Base-by-base conservation (phyloP, 2,329 filamentous ascomycete genomes). In the Calonectria pseudoreteaudii region DNA sequence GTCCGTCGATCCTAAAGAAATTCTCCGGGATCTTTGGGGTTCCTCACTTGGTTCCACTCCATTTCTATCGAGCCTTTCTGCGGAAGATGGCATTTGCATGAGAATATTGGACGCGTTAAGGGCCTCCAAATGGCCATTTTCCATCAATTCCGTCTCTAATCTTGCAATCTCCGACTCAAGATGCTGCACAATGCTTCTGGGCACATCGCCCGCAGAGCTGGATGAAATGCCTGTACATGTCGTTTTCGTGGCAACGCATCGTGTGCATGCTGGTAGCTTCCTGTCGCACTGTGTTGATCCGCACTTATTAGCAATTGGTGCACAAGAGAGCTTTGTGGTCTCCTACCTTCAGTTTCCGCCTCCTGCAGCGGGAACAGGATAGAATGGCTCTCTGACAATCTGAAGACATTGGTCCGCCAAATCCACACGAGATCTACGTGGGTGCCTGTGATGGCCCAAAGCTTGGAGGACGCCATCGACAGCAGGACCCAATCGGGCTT, bases 311-410 rank as follows among this genome's bases (percentile, higher is more conserved):
- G 41, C 20, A 23, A 23, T 23, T 47, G 20, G 1, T 16, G 41
- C 41, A n/a, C 31, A 34, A 34, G 31, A 23, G 41, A 47, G 1
- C 9, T 8, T 23, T 47, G 8, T 10, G 20, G 8, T 47, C 20
- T 10, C 41, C 18, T 44, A 11, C 41, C 41, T 47, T 47, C 8
- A 47, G 41, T 23, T 47, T 47, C 20, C 41, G 41, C 41, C 41
- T 47, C 36, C 69, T 28, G 26, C 69, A 71, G 47, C 69, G 62
- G 18, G 69, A 66, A 36, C 69, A 71, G 20, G 69, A 71, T 10
- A 71, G 69, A 34, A 71, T 71, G 26, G 47, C 66, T n/a, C 69
- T 47, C n/a, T 71, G 60, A 23, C 66, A 68, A 20, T 36, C 28
- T 20, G 66, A 68, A 47, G 66, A 50, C 70, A 62, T 68, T 64